Base-by-base conservation (phyloP, 495 filamentous ascomycete species). In the Friedmanniomyces simplex region DNA sequence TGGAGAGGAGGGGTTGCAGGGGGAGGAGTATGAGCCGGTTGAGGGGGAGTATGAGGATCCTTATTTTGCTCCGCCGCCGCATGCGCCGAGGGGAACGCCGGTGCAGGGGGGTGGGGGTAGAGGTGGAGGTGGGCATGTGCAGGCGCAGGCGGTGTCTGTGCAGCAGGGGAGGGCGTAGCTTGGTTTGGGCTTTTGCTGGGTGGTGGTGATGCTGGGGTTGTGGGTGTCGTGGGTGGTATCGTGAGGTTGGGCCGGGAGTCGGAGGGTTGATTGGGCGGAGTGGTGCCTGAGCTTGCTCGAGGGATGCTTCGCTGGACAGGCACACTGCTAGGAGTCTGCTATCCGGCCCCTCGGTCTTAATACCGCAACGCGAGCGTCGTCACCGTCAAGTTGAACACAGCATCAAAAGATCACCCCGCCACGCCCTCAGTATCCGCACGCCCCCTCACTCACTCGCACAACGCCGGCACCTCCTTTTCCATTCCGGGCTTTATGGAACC, bases 21-120 rank as follows among this genome's bases (percentile, higher is more conserved):
- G 43, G 7, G 54, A 56, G 39, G 39, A 43, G 39, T 43, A 43
- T 16, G 39, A 43, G 14, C 39, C 39, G 4, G 39, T n/a, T 16
- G 39, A 58, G 21, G 55, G 32, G 22, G 24, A 30, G 26, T 20
- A 56, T 56, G 54, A 49, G 34, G 39, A 32, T 28, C 39, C 21
- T 2, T 56, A 56, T 49, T 49, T 21, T 47, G 21, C 54, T 47
- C 54, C 54, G 24, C 54, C 54, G 30, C 39, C 54, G 50, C 20
- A 41, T 2, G 50, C 20, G 46, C 18, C 24, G 20, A 30, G 20
- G 46, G 46, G 46, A 16, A 49, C 18, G 18, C 18, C 46, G 6
- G 39, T 43, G 39, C 39, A 43, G 39, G 39, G 39, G 39, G 39
- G 39, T 43, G 39, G 39, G 14, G 39, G 39, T n/a, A n/a, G n/a